A percentile compares a stretch with the other conserved stretches of the same genome.
Evolutionary conservation across 2,329 filamentous ascomycete species (phyloP).

Genomic region (Fonsecaea multimorphosa): DNA sequence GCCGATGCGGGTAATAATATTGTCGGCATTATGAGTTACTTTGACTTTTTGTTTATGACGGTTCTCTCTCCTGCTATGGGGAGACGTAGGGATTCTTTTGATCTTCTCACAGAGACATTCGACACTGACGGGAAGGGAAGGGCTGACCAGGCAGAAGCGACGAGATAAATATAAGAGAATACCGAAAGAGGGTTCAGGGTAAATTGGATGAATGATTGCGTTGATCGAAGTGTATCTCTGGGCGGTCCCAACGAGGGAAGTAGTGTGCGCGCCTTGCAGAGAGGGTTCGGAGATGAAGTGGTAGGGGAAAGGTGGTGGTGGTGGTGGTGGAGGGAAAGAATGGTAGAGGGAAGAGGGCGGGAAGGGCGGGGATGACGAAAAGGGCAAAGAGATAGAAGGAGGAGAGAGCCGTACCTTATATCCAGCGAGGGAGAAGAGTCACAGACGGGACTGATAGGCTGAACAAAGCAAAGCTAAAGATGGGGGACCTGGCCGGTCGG

Average conservation of each 20-base stretch:
- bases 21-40: conserved; percentile 73
- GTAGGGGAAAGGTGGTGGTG: conserved; percentile 22
- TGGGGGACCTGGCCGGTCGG: conserved; percentile 33
- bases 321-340: conserved; percentile 28
- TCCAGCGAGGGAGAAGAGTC: conserved; percentile 32
- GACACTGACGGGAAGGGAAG: conserved; percentile 46
- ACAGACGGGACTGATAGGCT: conserved; percentile 36
- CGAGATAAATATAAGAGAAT: conserved; percentile 47
- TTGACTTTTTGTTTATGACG: conserved; percentile 9
- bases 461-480: conserved; percentile 35
- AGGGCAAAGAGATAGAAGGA: conserved; percentile 60
- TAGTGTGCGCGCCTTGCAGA: conserved; percentile 68
- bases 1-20: conserved; percentile 94
- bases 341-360: conserved; percentile 24
- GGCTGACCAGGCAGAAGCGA: conserved; percentile 51
- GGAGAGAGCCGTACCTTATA: conserved; percentile 46
- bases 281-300: conserved; percentile 47
- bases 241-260: conserved; percentile 64
- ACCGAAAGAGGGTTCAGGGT: conserved; percentile 40
- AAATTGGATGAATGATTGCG: conserved; percentile 23
- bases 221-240: conserved; percentile 40
- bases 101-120: conserved; percentile 35
- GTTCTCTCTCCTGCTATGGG: not conserved
- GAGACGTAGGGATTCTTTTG: conserved; percentile 6
- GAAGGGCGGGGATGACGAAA: conserved; percentile 40